Base-by-base conservation (phyloP, 805 yeast species). In the Yamadazyma philogaea region DNA sequence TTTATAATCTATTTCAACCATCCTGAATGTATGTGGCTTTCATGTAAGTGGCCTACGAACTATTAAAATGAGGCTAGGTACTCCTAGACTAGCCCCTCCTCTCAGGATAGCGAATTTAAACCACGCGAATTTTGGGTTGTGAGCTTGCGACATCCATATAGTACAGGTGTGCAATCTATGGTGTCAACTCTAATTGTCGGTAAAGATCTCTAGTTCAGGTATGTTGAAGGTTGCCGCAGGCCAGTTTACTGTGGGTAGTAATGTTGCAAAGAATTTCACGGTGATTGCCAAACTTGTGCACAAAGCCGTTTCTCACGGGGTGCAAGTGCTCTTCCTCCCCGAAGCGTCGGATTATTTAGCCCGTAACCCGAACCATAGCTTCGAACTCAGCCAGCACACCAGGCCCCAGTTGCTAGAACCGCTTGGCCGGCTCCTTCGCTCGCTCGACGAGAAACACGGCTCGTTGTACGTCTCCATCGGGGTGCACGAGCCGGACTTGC, bases 301-400 rank as follows among this genome's bases (percentile, higher is more conserved):
- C n/a, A 62, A 70, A 40, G 96, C 98, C 0, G 74, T 84, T 0
- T 64, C 63, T 2, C 57, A 71, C 12, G 76, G 82, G 3, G 89
- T 84, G 11, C 70, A 75, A 48, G 79, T 87, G 3, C 68, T 93
- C 4, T 88, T 93, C 56, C 74, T 91, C 34, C 98, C 98, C 1
- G 99, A 91, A 60, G 98, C 98, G 0, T 75, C 93, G 4, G 98
- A 91, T 59, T 91, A 88, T 59, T 73, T 91, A 30, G 82, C 96
- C 4, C 70, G 78, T 40, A 78, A 79, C 55, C 82, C 90, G 1
- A 59, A 53, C 1, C 90, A 87, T 51, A 81, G 95, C 0, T 68
- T 72, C 40, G 51, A 66, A 20, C 64, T 91, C n/a, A 88, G 84
- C 0, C 56, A 69, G 31, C 35, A 43, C 12, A 57, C 66, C n/a